Evolutionary conservation across 306 rosid genomes (phyloP), one percentile per base, ranked within the genome.

Genomic region (Potentilla sterilis): DNA sequence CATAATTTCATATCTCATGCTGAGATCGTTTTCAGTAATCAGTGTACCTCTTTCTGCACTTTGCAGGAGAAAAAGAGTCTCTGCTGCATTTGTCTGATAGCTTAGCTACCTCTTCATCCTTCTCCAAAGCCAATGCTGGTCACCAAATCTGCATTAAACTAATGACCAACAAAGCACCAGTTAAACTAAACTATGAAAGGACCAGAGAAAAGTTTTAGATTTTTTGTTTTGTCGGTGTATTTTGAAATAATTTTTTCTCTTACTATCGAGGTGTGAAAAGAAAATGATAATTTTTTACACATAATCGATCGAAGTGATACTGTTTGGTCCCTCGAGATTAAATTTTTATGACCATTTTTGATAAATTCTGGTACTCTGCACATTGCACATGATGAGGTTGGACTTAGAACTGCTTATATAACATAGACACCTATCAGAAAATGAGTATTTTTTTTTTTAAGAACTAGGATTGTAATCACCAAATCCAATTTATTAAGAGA

Each of bases 311-410:
- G 28, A 28, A 28, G 0, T 28, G 46, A 42, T 8, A 42, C 46
- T 7, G 4, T 18, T 51, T 19, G 21, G 10, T 51, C 58, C 1
- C 9, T 1, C 57, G 0, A 55, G 2, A 3, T 8, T 2, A 22
- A 22, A 21, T 9, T 3, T 10, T 3, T 0, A 0, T 0, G 3
- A 0, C 3, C 13, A 9, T 55, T 19, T 54, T 12, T n/a, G 3
- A 5, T 0, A n/a, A 19, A 11, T 19, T 19, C 19, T 19, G 12
- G 59, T 8, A 54, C 11, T n/a, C 1, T 28, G 1, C 28, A 28
- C 28, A 28, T 6, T n/a, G 32, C 12, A 2, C 61, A n/a, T 6
- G 13, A n/a, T 9, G 3, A 54, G 12, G 9, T 54, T 7, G 28
- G 5, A 0, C 8, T 13, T n/a, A 54, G 12, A 19, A 21, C 6